Percentiles rank a stretch among this genome's conserved stretches.
phyloP scores from a whole-genome alignment of 495 filamentous ascomycete species.

The Penicillium argentinense region DNA sequence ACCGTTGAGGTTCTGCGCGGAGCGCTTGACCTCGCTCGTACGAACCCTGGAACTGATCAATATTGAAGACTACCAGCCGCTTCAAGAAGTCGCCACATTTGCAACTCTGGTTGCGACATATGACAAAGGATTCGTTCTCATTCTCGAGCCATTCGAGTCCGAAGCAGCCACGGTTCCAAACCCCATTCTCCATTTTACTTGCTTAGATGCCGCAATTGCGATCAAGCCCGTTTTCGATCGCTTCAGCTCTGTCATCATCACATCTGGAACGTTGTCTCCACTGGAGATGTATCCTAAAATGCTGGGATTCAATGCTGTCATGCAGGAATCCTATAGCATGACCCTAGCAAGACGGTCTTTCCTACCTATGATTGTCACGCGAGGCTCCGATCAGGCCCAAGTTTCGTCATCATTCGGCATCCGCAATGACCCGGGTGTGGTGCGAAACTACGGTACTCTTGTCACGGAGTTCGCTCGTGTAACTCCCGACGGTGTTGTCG shows the following conservation, averaged over 20 bases:
- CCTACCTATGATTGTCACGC: slow-evolving; percentile 94
- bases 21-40: slow-evolving; percentile 91
- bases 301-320: slow-evolving; percentile 86
- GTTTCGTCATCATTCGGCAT: slow-evolving; percentile 91
- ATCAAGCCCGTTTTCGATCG: slow-evolving; percentile 98
- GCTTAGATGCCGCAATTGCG: slow-evolving; percentile 95
- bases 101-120: slow-evolving; percentile 98
- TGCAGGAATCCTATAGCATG: slow-evolving; percentile 97
- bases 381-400: slow-evolving; percentile 88
- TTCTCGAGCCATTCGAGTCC: slow-evolving; percentile 94
- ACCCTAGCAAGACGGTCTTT: slow-evolving; percentile 94
- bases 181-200: slow-evolving; percentile 92
- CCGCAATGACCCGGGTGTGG: slow-evolving; percentile 89
- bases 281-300: slow-evolving; percentile 99
- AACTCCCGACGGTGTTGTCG: slow-evolving; percentile 95
- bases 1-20: slow-evolving; percentile 91
- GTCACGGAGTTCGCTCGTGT: slow-evolving; percentile 91
- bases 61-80: slow-evolving; percentile 94
- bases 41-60: slow-evolving; percentile 94
- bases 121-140: slow-evolving; percentile 94
- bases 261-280: slow-evolving; percentile 94
- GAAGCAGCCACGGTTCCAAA: slow-evolving; percentile 96
- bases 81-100: slow-evolving; percentile 98
- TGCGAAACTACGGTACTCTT: slow-evolving; percentile 92
- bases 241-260: slow-evolving; percentile 97